These are phyloP conservation scores for Aechmea fasciata DNA, from an alignment of 176 grass and related monocot species.

Conservation along the genomic window DNA sequence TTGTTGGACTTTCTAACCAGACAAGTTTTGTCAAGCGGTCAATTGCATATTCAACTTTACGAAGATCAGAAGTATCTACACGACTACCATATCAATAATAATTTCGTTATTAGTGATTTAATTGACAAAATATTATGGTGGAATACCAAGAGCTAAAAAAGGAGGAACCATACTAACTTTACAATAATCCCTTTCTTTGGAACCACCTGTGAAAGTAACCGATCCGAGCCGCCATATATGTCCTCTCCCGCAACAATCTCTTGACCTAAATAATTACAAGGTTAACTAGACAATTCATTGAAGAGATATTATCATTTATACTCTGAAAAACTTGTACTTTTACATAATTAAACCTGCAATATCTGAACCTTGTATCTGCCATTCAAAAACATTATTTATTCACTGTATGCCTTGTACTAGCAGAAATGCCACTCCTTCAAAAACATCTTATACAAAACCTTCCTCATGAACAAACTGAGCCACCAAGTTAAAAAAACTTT, in stretches of 20 bases:
- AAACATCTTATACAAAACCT: too few species aligned
- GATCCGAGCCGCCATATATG: constrained; percentile 95
- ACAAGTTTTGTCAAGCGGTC: constrained; percentile 62
- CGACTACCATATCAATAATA: constrained; percentile 43
- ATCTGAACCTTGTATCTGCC: too few species aligned
- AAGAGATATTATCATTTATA: too few species aligned
- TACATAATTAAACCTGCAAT: too few species aligned
- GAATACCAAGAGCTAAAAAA: constrained; percentile 14
- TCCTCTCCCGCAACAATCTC: constrained; percentile 96
- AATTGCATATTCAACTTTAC: constrained; percentile 53
- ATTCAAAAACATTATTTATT: too few species aligned
- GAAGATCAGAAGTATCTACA: constrained; percentile 64
- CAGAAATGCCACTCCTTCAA: too few species aligned
- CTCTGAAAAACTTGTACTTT: too few species aligned
- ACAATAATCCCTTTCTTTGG: constrained; percentile 77
- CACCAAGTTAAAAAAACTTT: too few species aligned
- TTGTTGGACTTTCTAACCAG: constrained; percentile 97
- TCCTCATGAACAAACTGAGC: too few species aligned
- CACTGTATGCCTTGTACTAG: too few species aligned
- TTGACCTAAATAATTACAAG: constrained; percentile 41
- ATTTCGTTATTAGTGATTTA: constrained; percentile 15
- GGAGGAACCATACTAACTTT: constrained; percentile 62
- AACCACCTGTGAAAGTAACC: constrained; percentile 77
- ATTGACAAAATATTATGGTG: constrained; percentile 11
- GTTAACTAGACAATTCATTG: background rate